These are phyloP conservation scores for Leccinum truebloodii DNA, from an alignment of 768 basidiomycete species.

Conservation along the genomic window DNA sequence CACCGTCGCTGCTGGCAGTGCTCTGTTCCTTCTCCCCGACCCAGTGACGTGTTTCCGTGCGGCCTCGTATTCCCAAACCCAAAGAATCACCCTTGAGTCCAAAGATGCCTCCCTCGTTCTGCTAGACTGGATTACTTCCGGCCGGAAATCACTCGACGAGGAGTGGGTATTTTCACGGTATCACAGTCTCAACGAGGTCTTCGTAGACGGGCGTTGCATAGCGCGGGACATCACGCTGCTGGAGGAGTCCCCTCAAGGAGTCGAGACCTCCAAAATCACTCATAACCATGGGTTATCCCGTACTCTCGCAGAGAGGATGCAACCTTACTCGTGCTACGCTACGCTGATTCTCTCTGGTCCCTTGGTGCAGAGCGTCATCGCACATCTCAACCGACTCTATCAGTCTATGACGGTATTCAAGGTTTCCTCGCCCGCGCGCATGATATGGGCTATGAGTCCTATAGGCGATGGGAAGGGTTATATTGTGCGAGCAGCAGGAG, in stretches of 20 bases:
- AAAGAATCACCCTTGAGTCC: slow-evolving; percentile 67
- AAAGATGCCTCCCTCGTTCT: slow-evolving; percentile 63
- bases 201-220: slow-evolving; percentile 60
- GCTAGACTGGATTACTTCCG: slow-evolving; percentile 92
- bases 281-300: slow-evolving; percentile 38
- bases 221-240: slow-evolving; percentile 80
- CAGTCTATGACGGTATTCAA: slow-evolving; percentile 64
- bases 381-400: slow-evolving; percentile 50
- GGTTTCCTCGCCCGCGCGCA: slow-evolving; percentile 46
- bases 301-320: slow-evolving; percentile 58
- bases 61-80: slow-evolving; percentile 81
- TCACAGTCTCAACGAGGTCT: slow-evolving; percentile 83
- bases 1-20: slow-evolving; percentile 48
- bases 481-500: slow-evolving; percentile 73
- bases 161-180: slow-evolving; percentile 89
- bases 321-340: slow-evolving; percentile 89
- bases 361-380: slow-evolving; percentile 47
- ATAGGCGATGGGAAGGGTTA: slow-evolving; percentile 49
- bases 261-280: slow-evolving; percentile 10
- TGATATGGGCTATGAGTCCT: slow-evolving; percentile 82
- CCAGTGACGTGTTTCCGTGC: slow-evolving; percentile 90
- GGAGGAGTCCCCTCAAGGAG: slow-evolving; percentile 42
- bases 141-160: slow-evolving; percentile 79
- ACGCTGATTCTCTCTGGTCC: slow-evolving; percentile 82
- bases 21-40: slow-evolving; percentile 84